Evolutionary conservation across 2,329 filamentous ascomycete genomes (phyloP).

Genomic region (Botrytis cinerea): DNA sequence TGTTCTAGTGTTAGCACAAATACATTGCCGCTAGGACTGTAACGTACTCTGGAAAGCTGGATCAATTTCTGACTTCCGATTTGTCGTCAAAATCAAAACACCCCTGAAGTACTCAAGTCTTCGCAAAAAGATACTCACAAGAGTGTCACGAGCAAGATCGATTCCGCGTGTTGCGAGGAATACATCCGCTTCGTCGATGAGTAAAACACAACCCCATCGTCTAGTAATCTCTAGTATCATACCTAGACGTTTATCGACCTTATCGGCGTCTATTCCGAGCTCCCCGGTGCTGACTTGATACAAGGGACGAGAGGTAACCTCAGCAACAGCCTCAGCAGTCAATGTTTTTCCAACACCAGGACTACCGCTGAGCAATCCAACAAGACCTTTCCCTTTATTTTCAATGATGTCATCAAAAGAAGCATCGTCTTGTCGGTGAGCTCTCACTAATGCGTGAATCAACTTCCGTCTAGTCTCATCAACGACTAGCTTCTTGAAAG

Average conservation of each 20-base stretch:
- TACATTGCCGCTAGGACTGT: neutral
- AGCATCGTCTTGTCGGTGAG: slow-evolving; percentile 14
- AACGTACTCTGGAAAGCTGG: slow-evolving; percentile 16
- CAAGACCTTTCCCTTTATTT: slow-evolving; percentile 20
- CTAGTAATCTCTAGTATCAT: slow-evolving; percentile 6
- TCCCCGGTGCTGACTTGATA: slow-evolving; percentile 18
- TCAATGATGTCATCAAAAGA: slow-evolving; percentile 20
- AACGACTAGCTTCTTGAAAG: slow-evolving; percentile 10
- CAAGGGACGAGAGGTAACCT: slow-evolving; percentile 11
- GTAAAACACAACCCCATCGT: slow-evolving; percentile 18
- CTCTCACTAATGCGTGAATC: slow-evolving; percentile 11
- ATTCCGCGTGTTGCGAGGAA: slow-evolving; percentile 2
- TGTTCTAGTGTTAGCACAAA: neutral
- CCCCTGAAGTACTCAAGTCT: slow-evolving; percentile 19
- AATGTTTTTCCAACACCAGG: slow-evolving; percentile 21
- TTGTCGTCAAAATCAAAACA: slow-evolving; percentile 20
- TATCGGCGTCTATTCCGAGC: neutral
- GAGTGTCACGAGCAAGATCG: slow-evolving; percentile 14
- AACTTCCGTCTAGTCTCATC: slow-evolving; percentile 6
- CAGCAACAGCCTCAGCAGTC: slow-evolving; percentile 22
- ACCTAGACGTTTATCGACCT: neutral
- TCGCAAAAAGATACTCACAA: slow-evolving; percentile 18
- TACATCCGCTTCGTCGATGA: slow-evolving; percentile 22
- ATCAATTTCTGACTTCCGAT: slow-evolving; percentile 15
- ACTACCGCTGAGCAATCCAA: slow-evolving; percentile 11